Percentiles rank a stretch among this genome's conserved stretches.
These are phyloP conservation scores for Chamaenerion angustifolium DNA, from an alignment of 345 rosid genomes.

Conservation along the genomic window DNA sequence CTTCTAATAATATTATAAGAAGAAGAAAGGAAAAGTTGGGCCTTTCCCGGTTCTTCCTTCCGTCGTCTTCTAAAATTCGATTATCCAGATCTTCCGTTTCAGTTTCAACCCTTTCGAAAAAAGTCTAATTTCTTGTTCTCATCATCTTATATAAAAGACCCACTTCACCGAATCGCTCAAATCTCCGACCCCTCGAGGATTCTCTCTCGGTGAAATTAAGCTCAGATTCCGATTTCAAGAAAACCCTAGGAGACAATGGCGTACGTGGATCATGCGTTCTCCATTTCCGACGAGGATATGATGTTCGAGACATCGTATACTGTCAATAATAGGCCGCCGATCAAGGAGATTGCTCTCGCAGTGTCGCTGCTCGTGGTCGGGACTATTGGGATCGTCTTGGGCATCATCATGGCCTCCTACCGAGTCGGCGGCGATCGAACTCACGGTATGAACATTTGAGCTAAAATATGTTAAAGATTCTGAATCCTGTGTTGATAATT, in stretches of 20 bases:
- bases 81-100: background rate
- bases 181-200: background rate
- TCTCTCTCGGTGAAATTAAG: background rate
- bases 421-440: constrained; percentile 80
- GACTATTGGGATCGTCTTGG: constrained; percentile 52
- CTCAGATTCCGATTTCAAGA: background rate
- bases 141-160: background rate
- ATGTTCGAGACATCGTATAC: constrained; percentile 58
- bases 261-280: constrained; percentile 96
- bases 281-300: constrained; percentile 83
- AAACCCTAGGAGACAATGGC: constrained; percentile 35
- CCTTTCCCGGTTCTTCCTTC: background rate
- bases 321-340: constrained; percentile 68
- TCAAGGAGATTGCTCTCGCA: constrained; percentile 90
- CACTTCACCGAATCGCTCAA: background rate
- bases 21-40: too few relatives aligned
- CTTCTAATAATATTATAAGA: too few relatives aligned
- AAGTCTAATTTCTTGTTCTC: background rate
- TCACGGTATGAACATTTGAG: constrained; percentile 33
- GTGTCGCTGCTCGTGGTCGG: constrained; percentile 82
- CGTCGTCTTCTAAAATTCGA: background rate
- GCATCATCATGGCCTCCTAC: constrained; percentile 59
- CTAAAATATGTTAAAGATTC: background rate
- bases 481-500: background rate
- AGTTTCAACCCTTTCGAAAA: background rate